Evolutionary conservation across 805 yeast species (phyloP), one percentile per base, ranked within the genome.

Genomic region (Danielia oregonensis): DNA sequence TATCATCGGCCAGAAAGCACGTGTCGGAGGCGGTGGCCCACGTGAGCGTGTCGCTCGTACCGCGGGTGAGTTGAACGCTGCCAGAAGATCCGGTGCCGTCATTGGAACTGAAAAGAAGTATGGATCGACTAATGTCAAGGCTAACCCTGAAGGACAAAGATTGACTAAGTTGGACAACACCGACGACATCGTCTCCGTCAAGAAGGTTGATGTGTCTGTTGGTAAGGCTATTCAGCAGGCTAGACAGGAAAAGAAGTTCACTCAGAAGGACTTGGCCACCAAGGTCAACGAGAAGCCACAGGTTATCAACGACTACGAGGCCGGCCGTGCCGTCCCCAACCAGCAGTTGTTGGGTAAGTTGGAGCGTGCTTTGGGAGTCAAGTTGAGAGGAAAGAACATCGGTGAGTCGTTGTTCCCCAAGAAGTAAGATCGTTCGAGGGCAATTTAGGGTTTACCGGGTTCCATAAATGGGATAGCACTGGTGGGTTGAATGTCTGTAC

Each of bases 181-280:
- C 32, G 94, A 88, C 53, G 97, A 89, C 52, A 88, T 91, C 45
- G 94, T 87, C 36, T 84, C 93, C 13, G 95, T 95, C 39, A 83
- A 89, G 66, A 93, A 89, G 66, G 65, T 93, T 34, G 95, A 87
- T 37, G 68, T 75, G 10, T 65, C 68, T 39, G 97, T 93, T 19
- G 98, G 97, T 47, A 85, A 82, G 59, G 83, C 91, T 36, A 88
- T 93, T 49, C 74, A 79, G 33, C 72, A 79, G 59, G 96, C 84
- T 24, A 81, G 98, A 70, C 81, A 79, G 53, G 96, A 86, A 40
- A 87, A 88, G 73, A 77, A 78, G 54, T 59, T 89, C 58, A 82
- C 97, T 7, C 98, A 93, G 65, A 93, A 93, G 74, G 98, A 93
- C 52, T 75, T 93, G 54, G 98, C 98, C 52, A 87, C 96, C 37